phyloP scores from a whole-genome alignment of 2,329 filamentous ascomycete genomes.

The Triangularia setosa region DNA sequence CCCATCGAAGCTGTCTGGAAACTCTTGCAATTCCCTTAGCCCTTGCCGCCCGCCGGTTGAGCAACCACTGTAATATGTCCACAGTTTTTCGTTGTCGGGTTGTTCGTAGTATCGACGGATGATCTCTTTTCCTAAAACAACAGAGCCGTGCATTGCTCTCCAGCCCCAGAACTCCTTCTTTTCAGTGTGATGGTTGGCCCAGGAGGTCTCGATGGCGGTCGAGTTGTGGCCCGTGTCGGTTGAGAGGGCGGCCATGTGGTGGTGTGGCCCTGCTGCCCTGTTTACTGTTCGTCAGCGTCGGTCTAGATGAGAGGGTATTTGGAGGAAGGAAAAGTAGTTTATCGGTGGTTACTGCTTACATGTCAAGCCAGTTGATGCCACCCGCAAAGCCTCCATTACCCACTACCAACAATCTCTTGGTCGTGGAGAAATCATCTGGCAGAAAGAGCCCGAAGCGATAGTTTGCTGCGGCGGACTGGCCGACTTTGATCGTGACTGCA shows the following conservation, averaged over 20 bases:
- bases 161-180: slow-evolving; percentile 38
- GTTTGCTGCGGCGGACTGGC: slow-evolving; percentile 30
- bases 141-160: slow-evolving; percentile 46
- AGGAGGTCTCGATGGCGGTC: slow-evolving; percentile 29
- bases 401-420: slow-evolving; percentile 34
- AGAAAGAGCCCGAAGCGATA: slow-evolving; percentile 39
- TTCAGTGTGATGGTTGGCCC: slow-evolving; percentile 37
- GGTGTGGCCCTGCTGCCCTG: slow-evolving; percentile 28
- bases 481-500: slow-evolving; percentile 35
- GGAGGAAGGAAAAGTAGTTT: too few relatives aligned
- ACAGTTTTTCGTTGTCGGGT: slow-evolving; percentile 28
- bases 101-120: slow-evolving; percentile 47
- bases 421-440: slow-evolving; percentile 32
- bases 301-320: not conserved
- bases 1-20: slow-evolving; percentile 55
- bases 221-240: slow-evolving; percentile 44
- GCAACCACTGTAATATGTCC: slow-evolving; percentile 54
- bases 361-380: slow-evolving; percentile 32
- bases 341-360: too few relatives aligned
- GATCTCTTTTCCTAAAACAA: slow-evolving; percentile 46
- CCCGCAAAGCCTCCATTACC: slow-evolving; percentile 39
- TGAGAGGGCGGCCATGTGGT: slow-evolving; percentile 41
- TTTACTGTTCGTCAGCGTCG: not conserved
- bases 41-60: slow-evolving; percentile 59
- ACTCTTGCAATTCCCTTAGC: slow-evolving; percentile 48